phyloP scores from a whole-genome alignment of 805 yeast species.

The Kodamaea kaohsiungensis region DNA sequence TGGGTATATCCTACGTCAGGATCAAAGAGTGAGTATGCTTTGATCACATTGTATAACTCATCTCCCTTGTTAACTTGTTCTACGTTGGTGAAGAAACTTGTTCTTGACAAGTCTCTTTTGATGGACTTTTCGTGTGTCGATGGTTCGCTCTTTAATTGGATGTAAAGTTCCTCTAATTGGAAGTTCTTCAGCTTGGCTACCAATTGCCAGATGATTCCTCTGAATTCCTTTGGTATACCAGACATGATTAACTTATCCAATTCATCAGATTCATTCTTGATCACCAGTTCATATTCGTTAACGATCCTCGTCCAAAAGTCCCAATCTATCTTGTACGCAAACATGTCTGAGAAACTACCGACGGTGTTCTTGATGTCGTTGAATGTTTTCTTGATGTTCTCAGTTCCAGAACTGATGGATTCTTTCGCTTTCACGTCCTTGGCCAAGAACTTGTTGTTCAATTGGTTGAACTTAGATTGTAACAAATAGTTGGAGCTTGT shows the following conservation, averaged over 20 bases:
- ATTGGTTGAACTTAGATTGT: conserved; percentile 57
- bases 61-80: conserved; percentile 57
- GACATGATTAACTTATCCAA: conserved; percentile 61
- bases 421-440: conserved; percentile 56
- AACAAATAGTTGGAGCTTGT: conserved; percentile 50
- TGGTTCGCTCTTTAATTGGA: conserved; percentile 46
- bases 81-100: conserved; percentile 70
- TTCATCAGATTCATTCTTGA: conserved; percentile 58
- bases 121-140: conserved; percentile 75
- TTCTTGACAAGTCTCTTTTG: conserved; percentile 79
- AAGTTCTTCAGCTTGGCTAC: conserved; percentile 76
- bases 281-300: conserved; percentile 70
- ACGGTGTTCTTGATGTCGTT: conserved; percentile 52
- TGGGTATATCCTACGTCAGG: conserved; percentile 97
- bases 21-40: conserved; percentile 83
- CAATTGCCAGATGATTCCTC: conserved; percentile 93
- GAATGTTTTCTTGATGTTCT: conserved; percentile 40
- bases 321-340: conserved; percentile 58
- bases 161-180: conserved; percentile 59
- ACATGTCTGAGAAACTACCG: conserved; percentile 39
- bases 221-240: conserved; percentile 82
- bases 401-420: conserved; percentile 37
- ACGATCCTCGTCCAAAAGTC: conserved; percentile 86
- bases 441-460: conserved; percentile 50
- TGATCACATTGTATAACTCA: conserved; percentile 71